Base-by-base conservation (phyloP, 2,329 filamentous ascomycete genomes). In the Stemphylium lycopersici region DNA sequence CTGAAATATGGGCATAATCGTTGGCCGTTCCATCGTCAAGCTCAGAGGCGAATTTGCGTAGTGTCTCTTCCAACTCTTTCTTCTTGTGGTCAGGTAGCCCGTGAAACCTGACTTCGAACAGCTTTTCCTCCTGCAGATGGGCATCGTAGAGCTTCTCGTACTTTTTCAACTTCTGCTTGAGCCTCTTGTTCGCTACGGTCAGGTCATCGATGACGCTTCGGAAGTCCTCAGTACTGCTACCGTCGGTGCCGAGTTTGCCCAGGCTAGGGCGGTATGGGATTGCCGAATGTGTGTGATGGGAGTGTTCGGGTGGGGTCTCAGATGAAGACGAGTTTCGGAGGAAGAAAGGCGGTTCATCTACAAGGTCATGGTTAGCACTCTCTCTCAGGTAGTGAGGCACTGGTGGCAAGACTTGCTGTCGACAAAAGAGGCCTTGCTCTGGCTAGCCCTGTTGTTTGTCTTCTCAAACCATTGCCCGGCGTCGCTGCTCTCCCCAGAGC, bases 161-260 rank as follows among this genome's bases (percentile, higher is more conserved):
- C 48, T 84, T 87, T 65, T 84, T 88, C 49, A 96, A 67, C 65
- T 87, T 86, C 62, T 88, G 86, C 76, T 88, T 92, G 56, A 96
- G 73, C 46, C 86, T 87, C 71, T 91, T 90, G 70, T 95, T 96
- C 69, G 92, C 89, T 22, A 96, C 80, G 0, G 91, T 96, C 54
- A 96, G 75, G 69, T 96, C 91, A 66, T 96, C 91, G 42, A 96
- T 96, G 13, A 96, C 90, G 61, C 89, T 89, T 41, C 91, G 83
- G 56, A 87, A 93, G 51, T 93, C 90, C 52, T 90, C 90, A 24
- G 84, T 86, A 45, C 87, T 88, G 68, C 85, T 90, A 26, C 78
- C 79, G 40, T 78, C 77, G 6, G 74, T 77, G 38, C 64, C 71
- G 8, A 73, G 34, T 10, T 65, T 67, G 76, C 84, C 16, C 74